Evolutionary conservation across 768 basidiomycete genomes (phyloP), one percentile per base, ranked within the genome.

Genomic region (Pulveroboletus frians): DNA sequence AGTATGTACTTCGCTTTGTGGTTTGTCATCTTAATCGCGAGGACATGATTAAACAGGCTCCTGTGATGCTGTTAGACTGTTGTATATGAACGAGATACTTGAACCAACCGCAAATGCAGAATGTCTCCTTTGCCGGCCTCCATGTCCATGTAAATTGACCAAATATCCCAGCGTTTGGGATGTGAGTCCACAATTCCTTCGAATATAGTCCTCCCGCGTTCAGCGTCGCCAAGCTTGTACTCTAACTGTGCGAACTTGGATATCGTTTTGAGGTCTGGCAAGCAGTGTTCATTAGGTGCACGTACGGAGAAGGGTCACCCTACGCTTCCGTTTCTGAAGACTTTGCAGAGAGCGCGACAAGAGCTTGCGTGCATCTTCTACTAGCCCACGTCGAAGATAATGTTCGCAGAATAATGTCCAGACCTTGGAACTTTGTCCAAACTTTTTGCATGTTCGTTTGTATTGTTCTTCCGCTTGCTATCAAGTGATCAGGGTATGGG

Each of bases 121-220:
- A 96, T 84, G 66, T 95, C 84, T 13, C 76, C 71, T 66, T 86
- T 84, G 29, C 78, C 77, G 5, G 84, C 85, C 64, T 98, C 91
- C 87, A 96, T 94, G 66, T 99, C 96, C 69, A 97, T 85, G 69
- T 99, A 99, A 43, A 97, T 74, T 35, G 85, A 88, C 95, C 96
- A 98, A 42, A 97, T 72, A 61, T 98, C 93, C 78, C 93, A 86
- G 47, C 92, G 81, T 69, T 94, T 97, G 4, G 92, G 86, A 71
- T 97, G 92, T 13, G 89, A 91, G 69, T 96, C 94, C 38, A 98
- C 73, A 55, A 99, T 90, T 38, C 95, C 96, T 64, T 98, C 95
- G 52, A 96, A 97, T 43, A 99, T 76, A 1, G 95, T 99, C 64
- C 88, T 88, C 26, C 94, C 96, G 40, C 96, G 83, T 66, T 99